Conservation (phyloP, 1,284 basidiomycete species). For the Ustilago crameri region DNA sequence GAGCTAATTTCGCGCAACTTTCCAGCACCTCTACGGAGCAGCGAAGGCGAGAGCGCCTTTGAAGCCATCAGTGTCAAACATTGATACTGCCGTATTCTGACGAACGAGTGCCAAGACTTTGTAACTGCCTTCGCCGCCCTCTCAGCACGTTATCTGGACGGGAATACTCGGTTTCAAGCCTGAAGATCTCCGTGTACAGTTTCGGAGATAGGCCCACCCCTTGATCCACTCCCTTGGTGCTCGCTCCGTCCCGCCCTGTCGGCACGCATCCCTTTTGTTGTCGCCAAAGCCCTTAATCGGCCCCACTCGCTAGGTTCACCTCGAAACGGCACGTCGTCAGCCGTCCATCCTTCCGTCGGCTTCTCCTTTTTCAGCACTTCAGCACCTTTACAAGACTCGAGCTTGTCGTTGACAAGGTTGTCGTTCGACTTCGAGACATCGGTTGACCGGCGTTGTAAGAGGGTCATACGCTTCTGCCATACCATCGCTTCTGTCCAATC, state of each 20-base stretch:
- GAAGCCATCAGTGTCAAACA: not conserved
- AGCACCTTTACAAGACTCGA: constrained; percentile 11
- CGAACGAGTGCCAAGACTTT: not conserved
- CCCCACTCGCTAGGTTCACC: constrained; percentile 16
- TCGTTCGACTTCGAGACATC: constrained; percentile 40
- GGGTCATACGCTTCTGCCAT: constrained; percentile 3
- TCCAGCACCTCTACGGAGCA: constrained; percentile 9
- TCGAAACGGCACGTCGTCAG: constrained; percentile 5
- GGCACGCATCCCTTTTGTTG: constrained; percentile 21
- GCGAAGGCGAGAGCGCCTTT: constrained; percentile 6
- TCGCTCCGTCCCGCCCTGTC: constrained; percentile 13
- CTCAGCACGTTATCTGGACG: constrained; percentile 6
- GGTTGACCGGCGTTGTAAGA: constrained; percentile 38
- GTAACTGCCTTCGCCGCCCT: not conserved
- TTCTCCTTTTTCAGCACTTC: not conserved
- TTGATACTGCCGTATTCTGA: constrained; percentile 1
- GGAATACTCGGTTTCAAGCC: constrained; percentile 12
- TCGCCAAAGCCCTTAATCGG: constrained; percentile 13
- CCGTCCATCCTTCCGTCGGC: constrained; percentile 23
- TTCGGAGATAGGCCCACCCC: constrained; percentile 24
- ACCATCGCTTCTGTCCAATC: not conserved
- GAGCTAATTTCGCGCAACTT: constrained; percentile 20
- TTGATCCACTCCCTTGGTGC: constrained; percentile 29
- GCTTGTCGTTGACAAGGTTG: constrained; percentile 32
- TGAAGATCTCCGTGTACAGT: not conserved